Base-by-base conservation (phyloP, 148 eudicot genomes). In the Diospyros lotus region DNA sequence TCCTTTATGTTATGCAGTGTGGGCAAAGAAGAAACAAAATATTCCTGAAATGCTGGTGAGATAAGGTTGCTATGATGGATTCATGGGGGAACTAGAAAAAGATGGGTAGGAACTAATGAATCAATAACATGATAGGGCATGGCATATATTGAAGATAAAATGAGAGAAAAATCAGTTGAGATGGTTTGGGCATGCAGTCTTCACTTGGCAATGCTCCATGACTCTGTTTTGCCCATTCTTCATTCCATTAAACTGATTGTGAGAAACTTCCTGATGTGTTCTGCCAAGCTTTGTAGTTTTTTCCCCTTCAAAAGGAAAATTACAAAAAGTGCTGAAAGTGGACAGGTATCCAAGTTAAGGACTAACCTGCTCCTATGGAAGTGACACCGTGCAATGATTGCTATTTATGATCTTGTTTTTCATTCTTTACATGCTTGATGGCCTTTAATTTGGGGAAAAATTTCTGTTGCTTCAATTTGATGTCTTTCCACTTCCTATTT, bases 401-500 rank as follows among this genome's bases (percentile, higher is more conserved):
- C 73, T 39, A 69, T 39, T 14, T 55, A 8, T 56, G 40, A 43
- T 70, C 73, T 56, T 71, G 14, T 55, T 70, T 55, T 53, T 50
- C 61, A 41, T 40, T 40, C 61, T 70, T 54, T 14, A 41, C 62
- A 63, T 40, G 43, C 66, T 63, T 39, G 14, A 13, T 63, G 44
- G 41, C n/a, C 8, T 38, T 63, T 17, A 39, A 39, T 9, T 14
- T 17, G 66, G 66, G 66, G 44, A 8, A 4, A 38, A 41, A 42
- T 45, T 55, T 40, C 28, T 44, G 13, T 18, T 28, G 65, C 51
- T 38, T 44, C 6, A 58, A 42, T 44, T 55, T 11, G 48, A 71
- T 56, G 41, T 56, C 14, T 66, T 40, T 48, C 4, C 69, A 41
- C 40, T 28, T 51, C 41, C 28, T 18, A 44, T n/a, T n/a, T 40